Percentiles rank a stretch among this genome's conserved stretches.
Conservation (phyloP, 768 basidiomycete species). For the Podaxis pistillaris region DNA sequence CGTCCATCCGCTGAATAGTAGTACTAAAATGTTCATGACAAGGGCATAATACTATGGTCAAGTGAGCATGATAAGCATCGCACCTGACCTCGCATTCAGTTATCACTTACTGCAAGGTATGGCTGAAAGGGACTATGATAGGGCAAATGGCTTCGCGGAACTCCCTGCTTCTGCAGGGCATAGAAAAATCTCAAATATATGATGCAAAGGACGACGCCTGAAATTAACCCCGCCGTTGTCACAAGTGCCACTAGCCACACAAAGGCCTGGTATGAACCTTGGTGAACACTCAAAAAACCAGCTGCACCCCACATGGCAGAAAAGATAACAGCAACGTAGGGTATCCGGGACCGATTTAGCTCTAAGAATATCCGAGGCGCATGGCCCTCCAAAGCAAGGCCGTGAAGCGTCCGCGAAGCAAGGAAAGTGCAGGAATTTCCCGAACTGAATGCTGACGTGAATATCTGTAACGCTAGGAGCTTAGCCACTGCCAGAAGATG, state of each 20-base stretch:
- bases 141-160: constrained; percentile 29
- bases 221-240: constrained; percentile 31
- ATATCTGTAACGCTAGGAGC: constrained; percentile 22
- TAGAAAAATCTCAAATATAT: constrained; percentile 31
- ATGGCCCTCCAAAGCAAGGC: constrained; percentile 37
- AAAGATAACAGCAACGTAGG: constrained; percentile 25
- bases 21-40: constrained; percentile 25
- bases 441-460: constrained; percentile 60
- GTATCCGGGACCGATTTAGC: constrained; percentile 30
- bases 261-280: constrained; percentile 27
- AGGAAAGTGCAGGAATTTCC: constrained; percentile 53
- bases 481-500: background rate
- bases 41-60: constrained; percentile 26
- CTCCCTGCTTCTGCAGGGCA: constrained; percentile 27
- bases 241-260: constrained; percentile 29
- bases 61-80: background rate
- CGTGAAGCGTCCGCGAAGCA: constrained; percentile 37
- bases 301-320: constrained; percentile 26
- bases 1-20: constrained; percentile 29
- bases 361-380: constrained; percentile 31
- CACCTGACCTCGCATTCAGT: background rate
- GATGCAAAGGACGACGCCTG: constrained; percentile 28
- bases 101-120: constrained; percentile 33
- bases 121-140: constrained; percentile 47
- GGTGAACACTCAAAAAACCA: constrained; percentile 26